Base-by-base conservation (phyloP, 768 basidiomycete species). In the Serendipita indica region DNA sequence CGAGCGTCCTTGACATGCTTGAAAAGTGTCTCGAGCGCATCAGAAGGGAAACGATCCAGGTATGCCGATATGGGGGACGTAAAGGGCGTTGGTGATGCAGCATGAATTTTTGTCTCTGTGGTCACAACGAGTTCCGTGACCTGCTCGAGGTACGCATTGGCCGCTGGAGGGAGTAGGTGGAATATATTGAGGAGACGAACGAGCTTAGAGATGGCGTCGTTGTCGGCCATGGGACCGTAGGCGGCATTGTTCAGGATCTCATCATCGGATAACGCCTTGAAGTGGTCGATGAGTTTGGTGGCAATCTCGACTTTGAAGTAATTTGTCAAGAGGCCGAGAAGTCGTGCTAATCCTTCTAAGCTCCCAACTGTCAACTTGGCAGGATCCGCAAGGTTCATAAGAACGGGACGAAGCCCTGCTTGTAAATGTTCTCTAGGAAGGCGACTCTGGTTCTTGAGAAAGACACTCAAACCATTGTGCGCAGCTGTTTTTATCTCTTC, bases 271-370 rank as follows among this genome's bases (percentile, higher is more conserved):
- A 99, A 84, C 34, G 86, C 82, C 39, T 85, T 83, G 72, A 94
- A 97, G 68, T 99, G 96, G 65, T 98, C 96, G 20, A 99, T 75
- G 4, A 99, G 80, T 71, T 99, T 99, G 69, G 89, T 81, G 0
- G 96, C 96, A 61, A 99, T 98, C 73, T 99, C 96, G 16, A 99
- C 94, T 69, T 97, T 98, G 82, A 99, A 99, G 72, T 99, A 98
- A 69, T 97, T 97, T 35, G 92, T 96, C 58, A 99, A 72, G 4
- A 99, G 78, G 69, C 96, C 91, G 52, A 99, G 75, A 52, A 99
- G 78, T 12, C 94, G 83, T 12, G 93, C 94, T 22, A 99, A 75
- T 2, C 96, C 96, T 69, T 99, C 92, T 59, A 94, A 69, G 7
- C 93, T 93, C 3, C 88, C 80, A 25, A 96, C 87, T 4, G 90